Conservation (phyloP, 2,329 filamentous ascomycete genomes). For the Epichloe aotearoae region DNA sequence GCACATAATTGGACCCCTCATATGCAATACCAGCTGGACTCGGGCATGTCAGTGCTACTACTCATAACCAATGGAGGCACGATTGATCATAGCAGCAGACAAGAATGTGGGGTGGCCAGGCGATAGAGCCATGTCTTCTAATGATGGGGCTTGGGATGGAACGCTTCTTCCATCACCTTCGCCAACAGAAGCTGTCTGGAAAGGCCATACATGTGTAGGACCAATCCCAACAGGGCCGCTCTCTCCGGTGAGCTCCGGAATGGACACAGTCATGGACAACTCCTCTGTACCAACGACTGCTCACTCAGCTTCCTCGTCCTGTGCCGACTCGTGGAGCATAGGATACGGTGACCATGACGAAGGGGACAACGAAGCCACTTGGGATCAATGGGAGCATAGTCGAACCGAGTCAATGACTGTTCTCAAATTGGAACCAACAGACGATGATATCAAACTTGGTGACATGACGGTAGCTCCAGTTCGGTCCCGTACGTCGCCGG, state of each 20-base stretch:
- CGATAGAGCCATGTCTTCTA: conserved; percentile 30
- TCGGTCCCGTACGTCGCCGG: conserved; percentile 9
- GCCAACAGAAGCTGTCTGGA: conserved; percentile 19
- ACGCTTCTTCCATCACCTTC: conserved; percentile 20
- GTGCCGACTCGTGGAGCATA: conserved; percentile 30
- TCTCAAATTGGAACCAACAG: conserved; percentile 43
- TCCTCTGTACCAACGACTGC: conserved; percentile 28
- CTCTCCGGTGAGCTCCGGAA: conserved; percentile 39
- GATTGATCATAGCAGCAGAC: conserved; percentile 28
- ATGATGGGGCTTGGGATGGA: conserved; percentile 21
- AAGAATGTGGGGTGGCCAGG: conserved; percentile 33
- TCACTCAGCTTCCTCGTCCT: conserved; percentile 33
- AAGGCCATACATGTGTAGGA: conserved; percentile 10
- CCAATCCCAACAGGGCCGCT: conserved; percentile 33
- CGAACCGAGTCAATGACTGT: conserved; percentile 32
- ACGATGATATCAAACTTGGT: conserved; percentile 41
- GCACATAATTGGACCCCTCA: background rate
- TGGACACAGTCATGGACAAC: conserved; percentile 28
- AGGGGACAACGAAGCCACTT: conserved; percentile 28
- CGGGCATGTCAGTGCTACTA: conserved; percentile 29
- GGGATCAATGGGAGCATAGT: conserved; percentile 38
- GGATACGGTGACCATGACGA: conserved; percentile 26
- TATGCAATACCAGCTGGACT: background rate
- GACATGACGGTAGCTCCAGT: conserved; percentile 32
- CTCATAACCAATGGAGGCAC: conserved; percentile 34